Percentiles rank a stretch among this genome's conserved stretches.
Evolutionary conservation across 768 basidiomycete species (phyloP).

Genomic region (Hygrocybe punicea): DNA sequence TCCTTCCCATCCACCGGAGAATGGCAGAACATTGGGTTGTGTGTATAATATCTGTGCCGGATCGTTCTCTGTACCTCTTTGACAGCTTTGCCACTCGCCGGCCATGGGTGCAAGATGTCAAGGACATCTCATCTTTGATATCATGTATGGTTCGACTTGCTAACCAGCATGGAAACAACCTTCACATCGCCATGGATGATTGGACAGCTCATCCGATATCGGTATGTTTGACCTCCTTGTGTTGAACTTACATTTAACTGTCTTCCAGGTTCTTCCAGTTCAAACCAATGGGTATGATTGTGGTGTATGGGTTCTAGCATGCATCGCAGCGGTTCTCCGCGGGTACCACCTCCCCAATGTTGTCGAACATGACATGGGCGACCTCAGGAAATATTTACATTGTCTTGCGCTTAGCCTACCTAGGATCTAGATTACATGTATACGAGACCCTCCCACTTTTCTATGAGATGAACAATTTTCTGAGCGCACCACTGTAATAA

Average conservation of each 20-base stretch:
- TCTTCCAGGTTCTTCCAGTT: not conserved
- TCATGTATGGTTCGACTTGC: constrained; percentile 12
- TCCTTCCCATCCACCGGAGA: constrained; percentile 35
- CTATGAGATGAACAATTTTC: not conserved
- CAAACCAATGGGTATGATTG: constrained; percentile 22
- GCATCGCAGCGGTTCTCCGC: constrained; percentile 19
- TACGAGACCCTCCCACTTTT: not conserved
- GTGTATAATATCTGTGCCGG: constrained; percentile 16
- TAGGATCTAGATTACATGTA: not conserved
- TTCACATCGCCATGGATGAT: constrained; percentile 10
- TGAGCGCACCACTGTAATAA: not conserved
- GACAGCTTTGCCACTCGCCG: constrained; percentile 26
- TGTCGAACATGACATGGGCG: not conserved
- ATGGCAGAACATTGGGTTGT: constrained; percentile 33
- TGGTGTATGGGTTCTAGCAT: constrained; percentile 23
- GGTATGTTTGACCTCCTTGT: not conserved
- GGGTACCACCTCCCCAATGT: constrained; percentile 10
- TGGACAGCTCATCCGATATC: constrained; percentile 14
- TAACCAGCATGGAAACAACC: constrained; percentile 1
- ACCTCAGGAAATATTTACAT: not conserved
- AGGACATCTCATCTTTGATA: constrained; percentile 4
- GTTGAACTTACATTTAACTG: not conserved
- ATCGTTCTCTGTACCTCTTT: constrained; percentile 23
- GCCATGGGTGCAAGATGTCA: constrained; percentile 11
- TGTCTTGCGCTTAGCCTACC: not conserved